Base-by-base conservation (phyloP, 441 rosid species). In the Euphorbia schlechtendalii region DNA sequence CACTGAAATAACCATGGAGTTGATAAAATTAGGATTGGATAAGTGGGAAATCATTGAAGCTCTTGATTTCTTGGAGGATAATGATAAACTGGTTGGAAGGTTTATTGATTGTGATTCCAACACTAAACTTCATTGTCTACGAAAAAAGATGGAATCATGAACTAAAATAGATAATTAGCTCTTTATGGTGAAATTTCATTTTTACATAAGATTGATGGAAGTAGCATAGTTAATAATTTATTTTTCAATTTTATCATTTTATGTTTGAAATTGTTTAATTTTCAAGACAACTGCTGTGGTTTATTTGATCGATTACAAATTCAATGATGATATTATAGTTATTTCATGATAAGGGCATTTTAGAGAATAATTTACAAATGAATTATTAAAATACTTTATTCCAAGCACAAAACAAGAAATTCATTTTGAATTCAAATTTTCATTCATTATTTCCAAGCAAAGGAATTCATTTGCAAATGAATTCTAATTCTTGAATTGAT, bases 21-120 rank as follows among this genome's bases (percentile, higher is more conserved):
- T 54, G 40, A 56, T 27, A 30, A 56, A 58, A 28, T 12, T 58
- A n/a, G 14, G 43, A 32, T 17, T 34, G 25, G 60, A 56, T 15
- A 58, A 32, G 24, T 32, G 25, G 43, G 45, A 58, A 8, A 28
- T 2, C 13, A 34, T 34, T 25, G 15, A 58, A 15, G 45, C 22
- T 9, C 61, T 58, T 32, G 61, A 58, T 30, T 58, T 58, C 36
- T 58, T 32, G 25, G 34, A 32, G 25, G 61, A 34, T 32, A 36
- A 32, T 32, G 43, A 58, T 10, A 12, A 21, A 22, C 12, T 56
- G 59, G 9, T 11, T 13, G 34, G 38, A 43, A 43, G 48, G 48
- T 43, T 43, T 14, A 4, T 43, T 43, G 48, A 14, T 43, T 43
- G 48, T 43, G 48, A 43, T 43, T 11, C 7, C 27, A 38, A 56